Evolutionary conservation across 2,329 filamentous ascomycete species (phyloP).

Genomic region (Aspergillus japonicus): DNA sequence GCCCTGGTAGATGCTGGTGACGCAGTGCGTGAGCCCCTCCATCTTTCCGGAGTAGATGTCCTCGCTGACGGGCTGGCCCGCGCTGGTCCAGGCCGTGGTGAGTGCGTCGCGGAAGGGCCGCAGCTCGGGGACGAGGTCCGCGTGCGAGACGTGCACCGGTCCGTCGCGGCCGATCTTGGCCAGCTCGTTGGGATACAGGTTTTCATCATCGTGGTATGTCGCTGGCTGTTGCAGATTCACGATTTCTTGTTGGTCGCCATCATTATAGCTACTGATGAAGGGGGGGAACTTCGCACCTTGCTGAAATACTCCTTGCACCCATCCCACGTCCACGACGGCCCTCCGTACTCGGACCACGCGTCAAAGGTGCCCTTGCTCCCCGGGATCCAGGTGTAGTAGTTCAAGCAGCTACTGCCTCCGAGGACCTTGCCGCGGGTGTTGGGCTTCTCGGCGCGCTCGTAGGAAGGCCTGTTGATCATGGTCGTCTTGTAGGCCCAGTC

Average conservation of each 20-base stretch:
- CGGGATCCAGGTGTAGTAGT: constrained; percentile 1
- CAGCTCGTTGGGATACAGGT: neutral
- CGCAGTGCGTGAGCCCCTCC: constrained; percentile 3
- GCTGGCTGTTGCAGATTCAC: neutral
- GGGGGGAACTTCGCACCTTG: neutral
- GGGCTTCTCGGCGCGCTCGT: constrained; percentile 2
- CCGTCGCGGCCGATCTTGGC: neutral
- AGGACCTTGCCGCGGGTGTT: constrained; percentile 1
- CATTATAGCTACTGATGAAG: too few species aligned
- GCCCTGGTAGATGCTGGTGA: constrained; percentile 1
- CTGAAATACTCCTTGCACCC: neutral
- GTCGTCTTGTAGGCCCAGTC: constrained; percentile 1
- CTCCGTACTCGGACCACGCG: neutral
- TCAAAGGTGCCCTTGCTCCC: constrained; percentile 1
- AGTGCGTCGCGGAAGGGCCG: neutral
- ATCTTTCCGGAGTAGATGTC: constrained; percentile 1
- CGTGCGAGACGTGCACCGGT: constrained; percentile 1
- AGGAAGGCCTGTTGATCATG: neutral
- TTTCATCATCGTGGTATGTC: neutral
- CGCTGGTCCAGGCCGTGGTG: neutral
- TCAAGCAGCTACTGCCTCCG: neutral
- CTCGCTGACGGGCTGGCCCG: neutral
- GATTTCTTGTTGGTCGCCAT: too few species aligned
- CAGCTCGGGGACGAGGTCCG: neutral
- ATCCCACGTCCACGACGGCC: neutral